phyloP scores from a whole-genome alignment of 2,329 filamentous ascomycete genomes.

The Trichoderma asperellum region DNA sequence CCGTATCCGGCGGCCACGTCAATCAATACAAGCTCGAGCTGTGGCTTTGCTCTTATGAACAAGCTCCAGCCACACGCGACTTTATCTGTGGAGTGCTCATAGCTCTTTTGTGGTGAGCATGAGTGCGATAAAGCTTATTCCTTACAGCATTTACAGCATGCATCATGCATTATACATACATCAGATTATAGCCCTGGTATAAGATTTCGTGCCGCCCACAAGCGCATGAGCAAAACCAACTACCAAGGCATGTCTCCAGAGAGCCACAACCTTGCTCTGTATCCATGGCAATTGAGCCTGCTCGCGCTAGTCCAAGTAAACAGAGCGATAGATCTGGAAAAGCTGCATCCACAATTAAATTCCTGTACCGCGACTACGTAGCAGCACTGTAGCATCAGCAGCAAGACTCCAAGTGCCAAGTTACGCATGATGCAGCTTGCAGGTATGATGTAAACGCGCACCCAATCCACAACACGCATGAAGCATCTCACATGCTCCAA shows the following conservation, averaged over 20 bases:
- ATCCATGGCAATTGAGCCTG: neutral
- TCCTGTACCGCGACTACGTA: neutral
- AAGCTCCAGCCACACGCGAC: conserved; percentile 26
- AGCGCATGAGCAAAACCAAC: neutral
- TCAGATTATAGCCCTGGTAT: neutral
- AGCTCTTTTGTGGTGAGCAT: neutral
- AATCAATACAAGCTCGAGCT: conserved; percentile 18
- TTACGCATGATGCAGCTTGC: neutral
- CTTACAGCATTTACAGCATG: too few relatives aligned
- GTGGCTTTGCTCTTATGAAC: conserved; percentile 20
- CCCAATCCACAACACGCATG: neutral
- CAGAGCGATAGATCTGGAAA: neutral
- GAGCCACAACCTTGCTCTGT: neutral
- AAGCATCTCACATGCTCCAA: neutral
- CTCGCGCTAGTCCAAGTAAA: neutral
- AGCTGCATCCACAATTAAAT: neutral
- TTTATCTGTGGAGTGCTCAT: neutral
- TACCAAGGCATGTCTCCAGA: neutral
- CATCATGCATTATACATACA: neutral
- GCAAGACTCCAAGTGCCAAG: neutral
- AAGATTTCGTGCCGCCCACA: neutral
- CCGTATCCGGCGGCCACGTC: conserved; percentile 26
- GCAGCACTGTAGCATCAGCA: neutral
- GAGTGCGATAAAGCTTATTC: neutral
- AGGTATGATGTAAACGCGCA: neutral